phyloP scores from a whole-genome alignment of 805 yeast species.

The Vanderwaltozyma polyspora region DNA sequence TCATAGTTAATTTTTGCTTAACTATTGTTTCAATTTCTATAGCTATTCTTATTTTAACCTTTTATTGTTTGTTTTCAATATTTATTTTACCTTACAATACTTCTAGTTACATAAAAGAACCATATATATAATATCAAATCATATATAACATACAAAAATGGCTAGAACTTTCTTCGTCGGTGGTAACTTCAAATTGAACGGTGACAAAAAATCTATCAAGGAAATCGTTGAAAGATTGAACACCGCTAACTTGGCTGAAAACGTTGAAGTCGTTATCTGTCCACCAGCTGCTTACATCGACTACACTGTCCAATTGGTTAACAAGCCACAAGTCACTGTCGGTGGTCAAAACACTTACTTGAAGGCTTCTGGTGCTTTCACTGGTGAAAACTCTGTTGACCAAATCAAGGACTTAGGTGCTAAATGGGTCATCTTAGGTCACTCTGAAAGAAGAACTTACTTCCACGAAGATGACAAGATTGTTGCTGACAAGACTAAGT shows the following conservation, averaged over 20 bases:
- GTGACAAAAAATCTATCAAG: slow-evolving; percentile 76
- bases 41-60: too few species aligned
- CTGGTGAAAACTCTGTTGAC: slow-evolving; percentile 90
- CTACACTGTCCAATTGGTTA: slow-evolving; percentile 57
- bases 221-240: slow-evolving; percentile 77
- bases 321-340: slow-evolving; percentile 61
- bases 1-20: too few species aligned
- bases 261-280: slow-evolving; percentile 87
- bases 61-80: too few species aligned
- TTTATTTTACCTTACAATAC: too few species aligned
- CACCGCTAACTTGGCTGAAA: slow-evolving; percentile 57
- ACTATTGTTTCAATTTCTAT: too few species aligned
- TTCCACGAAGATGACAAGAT: slow-evolving; percentile 83
- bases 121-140: too few species aligned
- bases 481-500: slow-evolving; percentile 88
- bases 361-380: slow-evolving; percentile 91
- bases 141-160: slow-evolving; percentile 25
- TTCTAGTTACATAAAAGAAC: neutral
- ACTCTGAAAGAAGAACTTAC: slow-evolving; percentile 96
- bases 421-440: slow-evolving; percentile 92
- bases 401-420: slow-evolving; percentile 87
- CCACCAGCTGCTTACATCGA: slow-evolving; percentile 92
- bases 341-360: slow-evolving; percentile 87
- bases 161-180: slow-evolving; percentile 95
- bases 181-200: slow-evolving; percentile 99